phyloP scores from a whole-genome alignment of 2,329 filamentous ascomycete species.

The Teratosphaeria gauchensis region DNA sequence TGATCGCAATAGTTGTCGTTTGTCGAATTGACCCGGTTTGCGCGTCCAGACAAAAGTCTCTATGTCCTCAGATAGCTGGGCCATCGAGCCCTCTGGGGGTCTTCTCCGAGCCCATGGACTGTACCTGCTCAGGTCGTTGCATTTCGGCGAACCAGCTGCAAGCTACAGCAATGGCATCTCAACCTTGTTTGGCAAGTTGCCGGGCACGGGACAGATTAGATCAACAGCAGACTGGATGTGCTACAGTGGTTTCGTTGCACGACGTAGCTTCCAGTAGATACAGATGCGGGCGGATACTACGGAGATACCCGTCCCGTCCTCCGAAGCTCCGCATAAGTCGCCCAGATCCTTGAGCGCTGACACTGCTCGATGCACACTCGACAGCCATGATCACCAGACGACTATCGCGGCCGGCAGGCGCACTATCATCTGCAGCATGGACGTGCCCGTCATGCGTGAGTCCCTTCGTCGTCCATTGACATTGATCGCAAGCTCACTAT shows the following conservation, averaged over 20 bases:
- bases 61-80: neutral
- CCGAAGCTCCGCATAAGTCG: neutral
- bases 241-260: too few relatives aligned
- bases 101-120: too few relatives aligned
- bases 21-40: too few relatives aligned
- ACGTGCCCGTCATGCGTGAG: slow-evolving; percentile 22
- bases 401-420: slow-evolving; percentile 16
- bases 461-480: neutral
- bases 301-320: neutral
- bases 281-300: neutral
- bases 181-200: too few relatives aligned
- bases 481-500: neutral
- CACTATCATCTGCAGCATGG: slow-evolving; percentile 16
- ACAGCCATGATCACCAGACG: slow-evolving; percentile 23
- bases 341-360: neutral
- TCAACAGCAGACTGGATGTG: too few relatives aligned
- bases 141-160: too few relatives aligned
- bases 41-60: neutral
- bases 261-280: too few relatives aligned
- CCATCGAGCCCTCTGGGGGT: too few relatives aligned
- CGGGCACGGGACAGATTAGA: too few relatives aligned
- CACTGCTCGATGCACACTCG: neutral
- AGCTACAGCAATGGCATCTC: too few relatives aligned
- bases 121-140: too few relatives aligned
- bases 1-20: too few relatives aligned